Percentiles rank a stretch among this genome's conserved stretches.
These are phyloP conservation scores for Diaporthe citri DNA, from an alignment of 2,329 filamentous ascomycete species.

Conservation along the genomic window DNA sequence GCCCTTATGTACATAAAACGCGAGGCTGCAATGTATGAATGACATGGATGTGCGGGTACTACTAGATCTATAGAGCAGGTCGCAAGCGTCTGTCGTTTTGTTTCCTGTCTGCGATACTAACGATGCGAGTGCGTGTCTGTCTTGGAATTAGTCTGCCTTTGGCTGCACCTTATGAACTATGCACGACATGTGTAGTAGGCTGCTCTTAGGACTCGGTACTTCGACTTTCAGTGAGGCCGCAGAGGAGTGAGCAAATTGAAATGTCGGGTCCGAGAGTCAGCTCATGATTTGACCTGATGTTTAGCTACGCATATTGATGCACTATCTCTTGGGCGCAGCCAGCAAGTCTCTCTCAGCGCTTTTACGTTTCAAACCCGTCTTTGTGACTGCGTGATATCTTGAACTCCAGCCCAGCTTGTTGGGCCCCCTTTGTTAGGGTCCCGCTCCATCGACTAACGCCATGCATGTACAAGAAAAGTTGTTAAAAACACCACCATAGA, in stretches of 20 bases:
- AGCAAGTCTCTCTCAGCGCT: not conserved
- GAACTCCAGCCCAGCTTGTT: constrained; percentile 27
- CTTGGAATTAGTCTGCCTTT: not conserved
- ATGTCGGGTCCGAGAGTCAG: not conserved
- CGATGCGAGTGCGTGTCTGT: constrained; percentile 20
- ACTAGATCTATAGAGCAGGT: constrained; percentile 36
- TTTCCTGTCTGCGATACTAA: constrained; percentile 36
- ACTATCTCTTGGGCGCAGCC: constrained; percentile 13
- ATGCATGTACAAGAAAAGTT: constrained; percentile 13
- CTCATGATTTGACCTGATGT: constrained; percentile 14
- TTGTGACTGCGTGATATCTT: constrained; percentile 9
- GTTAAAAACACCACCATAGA: not conserved
- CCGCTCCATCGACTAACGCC: constrained; percentile 15
- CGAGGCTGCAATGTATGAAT: constrained; percentile 28
- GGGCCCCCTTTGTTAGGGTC: not conserved
- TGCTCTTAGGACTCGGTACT: not conserved
- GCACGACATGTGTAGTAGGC: too few species aligned
- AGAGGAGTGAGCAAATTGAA: not conserved
- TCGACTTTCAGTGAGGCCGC: not conserved
- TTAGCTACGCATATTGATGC: constrained; percentile 26
- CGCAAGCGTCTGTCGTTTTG: constrained; percentile 32
- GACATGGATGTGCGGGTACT: constrained; percentile 27
- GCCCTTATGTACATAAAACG: constrained; percentile 28
- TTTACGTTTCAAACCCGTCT: not conserved
- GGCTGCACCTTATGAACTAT: not conserved